Evolutionary conservation across 129 eudicot genomes (phyloP).

Genomic region (Tagetes patula): DNA sequence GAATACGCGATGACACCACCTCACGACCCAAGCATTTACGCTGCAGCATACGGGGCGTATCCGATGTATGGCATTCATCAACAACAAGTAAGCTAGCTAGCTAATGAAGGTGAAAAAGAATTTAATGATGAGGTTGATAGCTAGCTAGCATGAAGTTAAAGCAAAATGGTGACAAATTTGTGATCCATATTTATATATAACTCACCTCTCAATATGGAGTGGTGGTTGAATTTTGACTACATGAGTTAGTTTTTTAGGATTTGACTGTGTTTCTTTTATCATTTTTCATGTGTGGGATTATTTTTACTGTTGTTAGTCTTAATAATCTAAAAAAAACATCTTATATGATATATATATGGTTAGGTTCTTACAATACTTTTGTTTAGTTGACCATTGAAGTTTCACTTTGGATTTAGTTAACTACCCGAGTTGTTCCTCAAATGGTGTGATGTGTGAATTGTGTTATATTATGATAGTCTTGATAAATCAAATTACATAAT

Average conservation of each 20-base stretch:
- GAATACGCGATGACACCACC: conserved; percentile 73
- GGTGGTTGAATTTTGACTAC: conserved; percentile 82
- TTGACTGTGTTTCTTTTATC: conserved; percentile 33
- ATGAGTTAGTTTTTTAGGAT: conserved; percentile 45
- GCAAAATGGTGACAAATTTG: conserved; percentile 34
- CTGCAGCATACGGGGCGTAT: conserved; percentile 76
- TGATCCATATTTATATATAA: conserved; percentile 15
- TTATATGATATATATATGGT: conserved; percentile 3
- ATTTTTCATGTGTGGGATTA: conserved; percentile 42
- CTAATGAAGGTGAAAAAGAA: neutral
- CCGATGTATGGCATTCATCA: conserved; percentile 82
- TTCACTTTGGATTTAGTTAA: conserved; percentile 9
- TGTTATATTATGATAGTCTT: neutral
- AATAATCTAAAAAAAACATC: conserved; percentile 48
- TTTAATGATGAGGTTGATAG: conserved; percentile 22
- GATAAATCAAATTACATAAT: too few relatives aligned
- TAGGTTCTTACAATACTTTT: neutral
- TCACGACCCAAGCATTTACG: conserved; percentile 81
- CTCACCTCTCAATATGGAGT: conserved; percentile 47
- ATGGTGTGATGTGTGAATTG: neutral
- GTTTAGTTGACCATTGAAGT: conserved; percentile 5
- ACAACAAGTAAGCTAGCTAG: conserved; percentile 71
- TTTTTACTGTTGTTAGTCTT: conserved; percentile 33
- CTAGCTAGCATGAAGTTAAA: conserved; percentile 18
- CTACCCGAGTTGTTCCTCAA: neutral